Evolutionary conservation across 805 yeast species (phyloP), one percentile per base, ranked within the genome.

Genomic region (Wickerhamomyces chambardii): DNA sequence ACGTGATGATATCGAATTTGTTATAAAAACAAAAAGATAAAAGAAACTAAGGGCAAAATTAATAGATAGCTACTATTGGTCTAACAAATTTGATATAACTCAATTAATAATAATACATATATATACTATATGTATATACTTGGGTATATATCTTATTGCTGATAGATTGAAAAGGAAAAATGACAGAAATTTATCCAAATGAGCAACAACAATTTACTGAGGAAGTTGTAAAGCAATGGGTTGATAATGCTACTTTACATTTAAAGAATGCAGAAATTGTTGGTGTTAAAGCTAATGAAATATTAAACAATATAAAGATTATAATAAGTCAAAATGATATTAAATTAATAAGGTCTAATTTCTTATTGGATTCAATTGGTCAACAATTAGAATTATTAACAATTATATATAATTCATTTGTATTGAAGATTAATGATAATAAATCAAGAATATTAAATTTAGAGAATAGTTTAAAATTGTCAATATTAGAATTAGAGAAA

Each of bases 241-340:
- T 62, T 7, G 42, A 47, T 12, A 73, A 68, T 46, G 76, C 83
- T 0, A 64, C 68, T 31, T 55, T 51, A 36, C 65, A 69, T 17
- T 59, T 76, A 26, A 51, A 63, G 2, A 59, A 62, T 12, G 81
- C 79, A 0, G 75, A 70, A 36, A 56, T 60, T 8, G 47, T 70
- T 4, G 75, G 84, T 35, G 61, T 63, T n/a, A 63, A 61, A 25
- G 78, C 81, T 15, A 69, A 68, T 45, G 43, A 46, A 16, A 48
- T 55, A 17, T 58, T 73, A 8, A 51, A 56, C 1, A 51, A 54
- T 10, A 59, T 68, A 2, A 51, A 56, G 25, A 50, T 47, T n/a
- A 50, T 59, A 12, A 54, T 73, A 8, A 61, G 59, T 25, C 43
- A 50, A 17, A 61, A 70, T 37, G 68, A 71, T 28, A 57, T 61